Evolutionary conservation across 176 grass and related monocot species (phyloP), one percentile per base, ranked within the genome.

Genomic region (Leersia perrieri): DNA sequence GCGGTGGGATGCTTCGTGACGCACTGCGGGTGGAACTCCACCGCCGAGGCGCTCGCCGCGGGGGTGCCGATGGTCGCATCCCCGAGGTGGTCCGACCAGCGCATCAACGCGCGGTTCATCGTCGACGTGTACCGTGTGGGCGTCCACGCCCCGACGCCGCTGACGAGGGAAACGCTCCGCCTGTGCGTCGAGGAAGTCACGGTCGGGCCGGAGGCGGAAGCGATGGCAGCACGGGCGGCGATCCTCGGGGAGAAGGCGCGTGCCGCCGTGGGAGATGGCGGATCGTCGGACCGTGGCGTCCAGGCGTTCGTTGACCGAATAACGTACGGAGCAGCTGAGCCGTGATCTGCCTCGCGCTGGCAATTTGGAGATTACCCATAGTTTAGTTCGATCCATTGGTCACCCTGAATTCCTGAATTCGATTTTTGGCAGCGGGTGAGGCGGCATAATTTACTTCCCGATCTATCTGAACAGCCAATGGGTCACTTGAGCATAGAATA

Each of bases 1-100:
- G 60, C 77, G 29, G 66, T 57, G 22, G 87, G 90, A 47, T 90
- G 82, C 82, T 82, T 81, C 13, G 79, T 90, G 66, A 85, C 82
- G 36, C 90, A 92, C 79, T 85, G 90, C 63, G 90, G 90, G 0
- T 92, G 90, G 90, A 92, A 92, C 90, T 92, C 90, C 23, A 82
- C 69, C 14, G 0, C 78, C 25, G 90, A 92, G 76, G 79, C 41
- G 62, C 83, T 92, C 39, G 38, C 79, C 3, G 86, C 33, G 0
- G 86, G 90, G 34, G 79, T 89, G 55, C 86, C 83, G 23, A 70
- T 92, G 63, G 75, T 92, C 11, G 83, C 64, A 2, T 73, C 12
- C 35, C 86, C 90, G 22, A 49, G 33, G 74, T 86, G 63, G 64
- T 84, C 79, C 2, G 90, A 92, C 72, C 86, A 89, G 75, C 7